Evolutionary conservation across 1,139 yeast genomes (phyloP).

Genomic region (Yarrowia galli): DNA sequence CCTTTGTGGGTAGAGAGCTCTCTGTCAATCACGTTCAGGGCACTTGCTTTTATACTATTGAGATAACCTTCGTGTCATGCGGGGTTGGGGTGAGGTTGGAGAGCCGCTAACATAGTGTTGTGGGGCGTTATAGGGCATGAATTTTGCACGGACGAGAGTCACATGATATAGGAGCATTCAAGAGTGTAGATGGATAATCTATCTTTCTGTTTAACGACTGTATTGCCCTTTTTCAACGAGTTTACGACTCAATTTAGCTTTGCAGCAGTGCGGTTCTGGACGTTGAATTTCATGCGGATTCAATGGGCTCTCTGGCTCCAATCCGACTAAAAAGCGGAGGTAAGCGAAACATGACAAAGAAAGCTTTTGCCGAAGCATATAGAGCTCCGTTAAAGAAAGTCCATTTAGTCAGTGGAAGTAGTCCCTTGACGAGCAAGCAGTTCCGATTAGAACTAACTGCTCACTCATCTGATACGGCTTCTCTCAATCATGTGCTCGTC

Average conservation of each 20-base stretch:
- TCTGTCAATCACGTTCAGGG: conserved; percentile 18
- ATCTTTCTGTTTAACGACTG: too few species aligned
- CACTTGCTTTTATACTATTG: conserved; percentile 21
- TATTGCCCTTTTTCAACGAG: too few species aligned
- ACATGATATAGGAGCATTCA: too few species aligned
- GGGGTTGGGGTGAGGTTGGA: conserved; percentile 2
- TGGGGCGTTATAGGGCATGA: not conserved
- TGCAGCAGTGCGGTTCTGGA: not conserved
- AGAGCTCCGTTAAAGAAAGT: not conserved
- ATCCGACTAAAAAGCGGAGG: not conserved
- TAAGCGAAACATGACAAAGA: not conserved
- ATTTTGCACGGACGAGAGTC: too few species aligned
- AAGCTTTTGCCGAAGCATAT: not conserved
- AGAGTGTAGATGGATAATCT: too few species aligned
- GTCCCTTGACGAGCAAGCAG: not conserved
- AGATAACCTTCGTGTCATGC: conserved; percentile 14
- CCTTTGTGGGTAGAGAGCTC: not conserved
- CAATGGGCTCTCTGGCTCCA: conserved; percentile 1
- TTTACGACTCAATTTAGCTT: too few species aligned
- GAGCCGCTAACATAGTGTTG: not conserved
- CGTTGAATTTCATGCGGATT: conserved; percentile 15
- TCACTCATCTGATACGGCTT: not conserved
- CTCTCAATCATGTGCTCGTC: not conserved
- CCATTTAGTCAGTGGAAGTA: not conserved
- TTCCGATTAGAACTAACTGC: not conserved